These are phyloP conservation scores for Cichorium intybus DNA, from an alignment of 140 eudicot species.

Conservation along the genomic window DNA sequence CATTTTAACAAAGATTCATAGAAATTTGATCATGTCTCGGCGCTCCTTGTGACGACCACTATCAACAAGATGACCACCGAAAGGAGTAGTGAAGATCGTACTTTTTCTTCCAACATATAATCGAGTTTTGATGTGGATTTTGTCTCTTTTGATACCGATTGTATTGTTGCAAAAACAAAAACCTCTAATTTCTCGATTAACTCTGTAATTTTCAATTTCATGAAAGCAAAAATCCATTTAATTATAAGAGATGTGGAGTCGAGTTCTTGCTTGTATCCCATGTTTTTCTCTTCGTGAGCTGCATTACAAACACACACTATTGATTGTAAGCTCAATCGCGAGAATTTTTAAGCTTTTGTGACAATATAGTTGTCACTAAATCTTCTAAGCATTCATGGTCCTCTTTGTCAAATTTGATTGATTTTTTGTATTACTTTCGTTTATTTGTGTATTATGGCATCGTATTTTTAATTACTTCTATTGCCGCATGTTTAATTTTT, in stretches of 20 bases:
- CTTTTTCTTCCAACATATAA: slow-evolving; percentile 46
- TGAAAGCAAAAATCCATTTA: slow-evolving; percentile 45
- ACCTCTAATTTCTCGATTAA: slow-evolving; percentile 34
- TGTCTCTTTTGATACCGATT: slow-evolving; percentile 10
- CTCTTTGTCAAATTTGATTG: too few species aligned
- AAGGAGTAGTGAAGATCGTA: slow-evolving; percentile 54
- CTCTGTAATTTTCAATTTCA: slow-evolving; percentile 39
- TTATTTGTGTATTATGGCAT: too few species aligned
- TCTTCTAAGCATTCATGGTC: neutral
- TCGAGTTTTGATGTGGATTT: slow-evolving; percentile 29
- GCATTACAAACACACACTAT: slow-evolving; percentile 5
- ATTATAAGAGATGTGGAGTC: slow-evolving; percentile 32
- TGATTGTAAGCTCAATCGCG: neutral
- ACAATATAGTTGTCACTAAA: neutral
- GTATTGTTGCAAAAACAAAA: slow-evolving; percentile 28
- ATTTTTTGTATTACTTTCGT: too few species aligned
- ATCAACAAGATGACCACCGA: slow-evolving; percentile 50
- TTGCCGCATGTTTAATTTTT: too few species aligned
- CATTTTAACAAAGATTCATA: neutral
- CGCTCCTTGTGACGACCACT: slow-evolving; percentile 49
- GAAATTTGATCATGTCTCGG: slow-evolving; percentile 21
- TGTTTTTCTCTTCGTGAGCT: slow-evolving; percentile 22
- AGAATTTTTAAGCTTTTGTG: neutral
- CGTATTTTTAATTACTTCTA: too few species aligned
- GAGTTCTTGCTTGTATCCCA: slow-evolving; percentile 20